Evolutionary conservation across 1,284 basidiomycete genomes (phyloP), one percentile per base, ranked within the genome.

Genomic region (Exsudoporus floridanus): DNA sequence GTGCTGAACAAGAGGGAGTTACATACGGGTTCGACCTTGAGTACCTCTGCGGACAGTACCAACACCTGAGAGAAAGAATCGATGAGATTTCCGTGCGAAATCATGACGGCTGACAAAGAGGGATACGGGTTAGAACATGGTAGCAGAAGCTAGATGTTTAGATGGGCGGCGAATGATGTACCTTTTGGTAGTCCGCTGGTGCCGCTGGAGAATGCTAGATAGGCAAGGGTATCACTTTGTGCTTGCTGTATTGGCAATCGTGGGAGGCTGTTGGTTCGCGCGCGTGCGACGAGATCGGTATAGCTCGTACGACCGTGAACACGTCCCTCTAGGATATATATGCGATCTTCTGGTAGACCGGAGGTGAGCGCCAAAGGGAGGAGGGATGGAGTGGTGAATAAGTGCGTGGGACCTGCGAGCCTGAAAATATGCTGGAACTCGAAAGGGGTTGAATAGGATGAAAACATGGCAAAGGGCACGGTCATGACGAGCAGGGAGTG

Each of bases 151-250:
- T 33, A n/a, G 7, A 34, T 39, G 31, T 13, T 10, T 16, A 21
- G n/a, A 14, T 48, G 21, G 7, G 16, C 8, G 9, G 14, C 10
- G 25, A 35, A 9, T 7, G 6, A 46, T 64, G 44, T 31, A 86
- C 88, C 88, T 78, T 90, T 90, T 0, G 88, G 88, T 4, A 84
- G 70, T 2, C 88, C 88, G 52, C 79, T 88, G 0, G 88, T 90
- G 30, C 88, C 88, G 59, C 88, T 90, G 1, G 88, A 90, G 61
- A 89, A 89, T 0, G 86, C 69, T 1, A 91, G 70, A 66, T 90
- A 88, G 0, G 86, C 88, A 1, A 89, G 70, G 0, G 86, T 87
- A 58, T 84, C 70, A 33, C 73, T 75, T 30, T 62, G 73, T 1
- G 80, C 85, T 0, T 76, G 74, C 35, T 74, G 75, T 16, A 81